phyloP scores from a whole-genome alignment of 1,284 basidiomycete genomes.

The Neolentinus lepideus region DNA sequence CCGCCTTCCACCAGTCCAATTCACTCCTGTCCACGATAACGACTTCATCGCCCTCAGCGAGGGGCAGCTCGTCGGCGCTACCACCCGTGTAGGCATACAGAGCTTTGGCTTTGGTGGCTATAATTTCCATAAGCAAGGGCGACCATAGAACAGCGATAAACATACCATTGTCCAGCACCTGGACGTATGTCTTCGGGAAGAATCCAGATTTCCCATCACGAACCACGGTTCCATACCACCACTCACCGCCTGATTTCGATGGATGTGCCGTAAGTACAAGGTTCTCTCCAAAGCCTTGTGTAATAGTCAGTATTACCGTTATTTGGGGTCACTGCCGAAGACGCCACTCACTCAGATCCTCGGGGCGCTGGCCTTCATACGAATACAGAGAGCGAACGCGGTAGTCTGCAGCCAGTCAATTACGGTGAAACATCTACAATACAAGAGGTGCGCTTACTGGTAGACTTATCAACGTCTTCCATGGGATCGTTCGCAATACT shows the following conservation, averaged over 20 bases:
- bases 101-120: conserved; percentile 61
- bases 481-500: conserved; percentile 40
- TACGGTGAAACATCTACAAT: not conserved
- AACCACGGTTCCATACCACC: conserved; percentile 88
- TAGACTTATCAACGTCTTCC: conserved; percentile 74
- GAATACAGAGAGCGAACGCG: conserved; percentile 77
- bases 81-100: conserved; percentile 70
- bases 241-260: conserved; percentile 78
- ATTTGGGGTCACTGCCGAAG: not conserved
- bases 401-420: conserved; percentile 37
- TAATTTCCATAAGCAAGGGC: conserved; percentile 6
- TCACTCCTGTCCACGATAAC: conserved; percentile 77
- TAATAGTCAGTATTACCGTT: conserved; percentile 7
- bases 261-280: conserved; percentile 77
- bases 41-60: conserved; percentile 73
- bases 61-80: conserved; percentile 75
- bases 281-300: conserved; percentile 77
- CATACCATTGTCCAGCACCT: conserved; percentile 59
- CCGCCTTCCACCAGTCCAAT: conserved; percentile 91
- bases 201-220: conserved; percentile 71
- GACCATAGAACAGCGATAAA: conserved; percentile 13
- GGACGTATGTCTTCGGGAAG: conserved; percentile 89
- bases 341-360: conserved; percentile 70
- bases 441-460: conserved; percentile 30
- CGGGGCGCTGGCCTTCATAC: conserved; percentile 79